Evolutionary conservation across 177 flowering plant species (phyloP).

Genomic region (Telopea speciosissima): DNA sequence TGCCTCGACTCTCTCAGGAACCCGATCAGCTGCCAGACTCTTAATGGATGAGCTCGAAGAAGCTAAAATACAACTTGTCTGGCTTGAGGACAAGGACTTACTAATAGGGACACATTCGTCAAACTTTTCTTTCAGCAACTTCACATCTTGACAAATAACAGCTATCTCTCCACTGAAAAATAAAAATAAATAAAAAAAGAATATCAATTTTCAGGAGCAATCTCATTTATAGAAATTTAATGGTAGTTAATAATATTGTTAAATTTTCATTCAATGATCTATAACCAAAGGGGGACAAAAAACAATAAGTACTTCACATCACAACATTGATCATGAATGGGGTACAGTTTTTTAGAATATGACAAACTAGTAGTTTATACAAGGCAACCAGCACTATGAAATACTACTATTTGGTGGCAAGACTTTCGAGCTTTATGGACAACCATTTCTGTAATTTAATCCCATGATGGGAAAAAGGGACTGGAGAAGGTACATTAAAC

Average conservation of each 20-base stretch:
- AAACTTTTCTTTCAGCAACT: slow-evolving; percentile 59
- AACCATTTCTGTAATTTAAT: too few species aligned
- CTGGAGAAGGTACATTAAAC: too few species aligned
- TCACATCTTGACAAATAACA: slow-evolving; percentile 81
- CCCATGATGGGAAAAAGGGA: too few species aligned
- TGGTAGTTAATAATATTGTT: background rate
- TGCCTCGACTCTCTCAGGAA: slow-evolving; percentile 18
- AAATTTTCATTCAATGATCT: background rate
- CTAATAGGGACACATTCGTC: slow-evolving; percentile 54
- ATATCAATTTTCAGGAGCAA: background rate
- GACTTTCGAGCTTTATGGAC: too few species aligned
- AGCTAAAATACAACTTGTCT: slow-evolving; percentile 49
- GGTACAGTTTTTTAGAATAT: background rate
- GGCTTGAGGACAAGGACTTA: slow-evolving; percentile 55
- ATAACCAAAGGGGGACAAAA: background rate
- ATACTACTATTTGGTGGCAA: too few species aligned
- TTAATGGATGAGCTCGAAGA: slow-evolving; percentile 48
- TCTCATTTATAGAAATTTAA: background rate
- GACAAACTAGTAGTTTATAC: background rate
- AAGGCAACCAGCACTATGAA: too few species aligned
- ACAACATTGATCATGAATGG: background rate
- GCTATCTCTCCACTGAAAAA: slow-evolving; percentile 78
- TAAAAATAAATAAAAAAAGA: background rate
- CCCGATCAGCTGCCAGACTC: slow-evolving; percentile 24
- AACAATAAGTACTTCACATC: background rate